Percentiles rank a stretch among this genome's conserved stretches.
phyloP scores from a whole-genome alignment of 805 yeast genomes.

The Schizosaccharomyces octosporus region DNA sequence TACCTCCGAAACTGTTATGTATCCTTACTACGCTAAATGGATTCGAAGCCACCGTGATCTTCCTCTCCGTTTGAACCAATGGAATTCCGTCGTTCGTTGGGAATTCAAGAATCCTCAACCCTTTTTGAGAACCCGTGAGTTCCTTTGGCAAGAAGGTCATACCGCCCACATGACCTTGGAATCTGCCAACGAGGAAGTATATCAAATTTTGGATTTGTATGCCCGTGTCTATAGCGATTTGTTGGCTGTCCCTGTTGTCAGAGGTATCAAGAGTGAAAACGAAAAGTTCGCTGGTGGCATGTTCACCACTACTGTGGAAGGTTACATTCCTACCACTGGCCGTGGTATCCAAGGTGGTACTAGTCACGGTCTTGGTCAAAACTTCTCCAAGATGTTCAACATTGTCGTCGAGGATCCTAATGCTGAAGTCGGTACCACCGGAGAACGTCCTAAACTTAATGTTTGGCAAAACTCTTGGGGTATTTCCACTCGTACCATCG shows the following conservation, averaged over 20 bases:
- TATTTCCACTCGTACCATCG: constrained; percentile 88
- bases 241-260: constrained; percentile 89
- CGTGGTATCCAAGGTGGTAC: constrained; percentile 99
- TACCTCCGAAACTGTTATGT: constrained; percentile 97
- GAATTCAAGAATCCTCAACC: constrained; percentile 99
- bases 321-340: constrained; percentile 92
- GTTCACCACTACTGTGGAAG: constrained; percentile 88
- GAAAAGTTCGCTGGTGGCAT: constrained; percentile 97
- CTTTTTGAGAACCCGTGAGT: constrained; percentile 92
- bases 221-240: constrained; percentile 67
- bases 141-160: constrained; percentile 99
- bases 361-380: constrained; percentile 90
- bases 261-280: constrained; percentile 87
- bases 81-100: constrained; percentile 99
- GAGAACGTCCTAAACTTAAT: constrained; percentile 47
- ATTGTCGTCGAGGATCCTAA: constrained; percentile 79
- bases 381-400: constrained; percentile 95
- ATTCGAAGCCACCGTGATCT: constrained; percentile 93
- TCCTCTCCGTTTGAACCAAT: constrained; percentile 87
- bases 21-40: constrained; percentile 98
- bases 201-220: constrained; percentile 66
- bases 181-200: constrained; percentile 64
- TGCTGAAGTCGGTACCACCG: constrained; percentile 25
- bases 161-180: constrained; percentile 77
- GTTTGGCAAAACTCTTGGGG: constrained; percentile 99